These are phyloP conservation scores for Debaryomycetaceae sp. DNA, from an alignment of 1,139 yeast genomes.

Conservation along the genomic window DNA sequence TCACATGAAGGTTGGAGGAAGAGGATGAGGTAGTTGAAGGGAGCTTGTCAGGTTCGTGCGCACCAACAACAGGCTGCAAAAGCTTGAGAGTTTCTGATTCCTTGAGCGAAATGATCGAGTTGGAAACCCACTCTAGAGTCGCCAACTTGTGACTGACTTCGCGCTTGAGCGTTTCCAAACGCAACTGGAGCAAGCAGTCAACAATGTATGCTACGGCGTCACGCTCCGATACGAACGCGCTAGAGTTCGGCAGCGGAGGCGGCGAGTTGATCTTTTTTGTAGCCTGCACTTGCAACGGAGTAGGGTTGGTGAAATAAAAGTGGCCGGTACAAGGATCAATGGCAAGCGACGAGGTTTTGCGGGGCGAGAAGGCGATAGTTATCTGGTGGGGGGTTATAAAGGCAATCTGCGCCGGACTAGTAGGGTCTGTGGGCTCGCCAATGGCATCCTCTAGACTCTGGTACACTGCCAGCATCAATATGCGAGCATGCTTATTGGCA, in stretches of 20 bases:
- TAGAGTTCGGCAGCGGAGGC: constrained; percentile 10
- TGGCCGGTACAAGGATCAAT: constrained; percentile 37
- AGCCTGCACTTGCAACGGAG: constrained; percentile 25
- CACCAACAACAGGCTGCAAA: no score
- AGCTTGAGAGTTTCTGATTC: constrained; percentile 25
- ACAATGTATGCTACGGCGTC: constrained; percentile 25
- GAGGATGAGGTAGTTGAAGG: constrained; percentile 5
- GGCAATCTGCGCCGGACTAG: constrained; percentile 5
- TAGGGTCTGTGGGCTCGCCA: constrained; percentile 1
- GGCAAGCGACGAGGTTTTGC: constrained; percentile 26
- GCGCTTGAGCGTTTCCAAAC: constrained; percentile 42
- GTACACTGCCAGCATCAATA: constrained; percentile 16
- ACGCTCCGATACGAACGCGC: constrained; percentile 16
- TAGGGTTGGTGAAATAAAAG: constrained; percentile 34
- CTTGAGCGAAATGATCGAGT: constrained; percentile 40
- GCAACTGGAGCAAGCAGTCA: constrained; percentile 31
- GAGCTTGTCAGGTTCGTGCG: no score
- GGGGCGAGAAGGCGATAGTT: constrained; percentile 22
- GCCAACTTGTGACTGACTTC: constrained; percentile 44
- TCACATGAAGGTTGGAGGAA: constrained; percentile 7
- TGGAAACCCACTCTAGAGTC: constrained; percentile 59
- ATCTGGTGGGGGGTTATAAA: constrained; percentile 27
- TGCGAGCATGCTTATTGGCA: constrained; percentile 29
- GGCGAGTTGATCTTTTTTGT: constrained; percentile 24
- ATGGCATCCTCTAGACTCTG: constrained; percentile 1